Evolutionary conservation across 75 land plant genomes (phyloP), one percentile per base, ranked within the genome.

Genomic region (Sequoia sempervirens): DNA sequence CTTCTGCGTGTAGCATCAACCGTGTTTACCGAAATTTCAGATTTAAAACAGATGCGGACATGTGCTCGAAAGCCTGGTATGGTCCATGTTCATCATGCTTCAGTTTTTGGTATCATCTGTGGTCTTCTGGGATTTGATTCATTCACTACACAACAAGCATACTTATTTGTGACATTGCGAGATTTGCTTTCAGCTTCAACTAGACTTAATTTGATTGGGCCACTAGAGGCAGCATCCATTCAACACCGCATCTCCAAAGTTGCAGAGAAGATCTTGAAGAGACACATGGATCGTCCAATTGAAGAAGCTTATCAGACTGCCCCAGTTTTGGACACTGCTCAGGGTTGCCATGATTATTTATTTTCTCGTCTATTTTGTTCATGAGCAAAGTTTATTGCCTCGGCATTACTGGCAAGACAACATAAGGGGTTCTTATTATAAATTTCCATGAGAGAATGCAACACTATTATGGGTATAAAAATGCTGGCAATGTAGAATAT

Each of bases 121-220:
- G 98, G 98, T 12, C 80, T 97, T 68, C 80, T 94, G 34, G 93
- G 93, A 11, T 79, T 91, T 36, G 93, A 93, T 80, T 58, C 89
- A 4, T 80, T 69, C 38, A 88, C 87, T n/a, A 53, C 93, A 58
- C 99, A 97, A 84, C 85, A 95, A 46, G 95, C 91, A 30, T 96
- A 88, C 82, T 81, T 94, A 91, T 96, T 91, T 79, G 78, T 96
- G 41, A 91, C 92, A 1, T 82, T 96, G 89, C 88, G 99, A 81
- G 98, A 97, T 73, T 80, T 93, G 37, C 85, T 97, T 70, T 97
- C 99, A 12, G 95, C 98, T 80, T 98, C 99, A 56, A 97, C 98
- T 5, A 85, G 98, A 85, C 84, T 96, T 81, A 94, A 96, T 82
- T 79, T 97, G 82, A 84, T 96, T 0, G 99, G 99, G 8, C 98